Evolutionary conservation across 306 rosid genomes (phyloP).

Genomic region (Trichosanthes cucumerina): DNA sequence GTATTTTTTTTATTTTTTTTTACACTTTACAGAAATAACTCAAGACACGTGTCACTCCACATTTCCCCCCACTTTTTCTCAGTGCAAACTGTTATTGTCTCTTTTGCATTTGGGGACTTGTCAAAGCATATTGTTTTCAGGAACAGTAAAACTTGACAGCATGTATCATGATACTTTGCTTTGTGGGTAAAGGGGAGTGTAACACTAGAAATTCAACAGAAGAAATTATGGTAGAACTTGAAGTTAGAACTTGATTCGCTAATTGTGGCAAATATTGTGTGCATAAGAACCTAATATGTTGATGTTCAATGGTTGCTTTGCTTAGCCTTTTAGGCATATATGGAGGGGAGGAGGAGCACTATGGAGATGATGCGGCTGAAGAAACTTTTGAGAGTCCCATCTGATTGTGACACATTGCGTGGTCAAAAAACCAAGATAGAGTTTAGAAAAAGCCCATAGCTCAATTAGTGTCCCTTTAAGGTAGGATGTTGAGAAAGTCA

Average conservation of each 20-base stretch:
- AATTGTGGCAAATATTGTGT: background rate
- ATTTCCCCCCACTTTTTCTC: background rate
- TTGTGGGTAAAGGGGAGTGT: constrained; percentile 14
- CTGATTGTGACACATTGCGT: background rate
- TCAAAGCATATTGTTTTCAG: constrained; percentile 8
- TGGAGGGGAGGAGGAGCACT: background rate
- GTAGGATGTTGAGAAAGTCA: constrained; percentile 5
- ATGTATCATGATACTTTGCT: background rate
- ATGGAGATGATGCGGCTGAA: background rate
- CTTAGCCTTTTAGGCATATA: constrained; percentile 1
- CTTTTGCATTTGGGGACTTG: background rate
- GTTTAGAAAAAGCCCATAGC: background rate
- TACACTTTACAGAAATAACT: background rate
- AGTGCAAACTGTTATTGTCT: background rate
- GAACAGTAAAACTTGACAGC: background rate
- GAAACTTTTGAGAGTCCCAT: background rate
- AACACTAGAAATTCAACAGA: constrained; percentile 6
- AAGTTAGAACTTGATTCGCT: background rate
- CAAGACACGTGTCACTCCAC: background rate
- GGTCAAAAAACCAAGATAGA: background rate
- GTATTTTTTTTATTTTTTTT: background rate
- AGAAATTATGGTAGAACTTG: constrained; percentile 2
- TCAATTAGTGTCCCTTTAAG: background rate
- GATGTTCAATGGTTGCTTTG: background rate
- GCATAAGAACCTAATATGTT: constrained; percentile 9